Conservation (phyloP, 2,329 filamentous ascomycete genomes). For the Trichoderma arundinaceum region DNA sequence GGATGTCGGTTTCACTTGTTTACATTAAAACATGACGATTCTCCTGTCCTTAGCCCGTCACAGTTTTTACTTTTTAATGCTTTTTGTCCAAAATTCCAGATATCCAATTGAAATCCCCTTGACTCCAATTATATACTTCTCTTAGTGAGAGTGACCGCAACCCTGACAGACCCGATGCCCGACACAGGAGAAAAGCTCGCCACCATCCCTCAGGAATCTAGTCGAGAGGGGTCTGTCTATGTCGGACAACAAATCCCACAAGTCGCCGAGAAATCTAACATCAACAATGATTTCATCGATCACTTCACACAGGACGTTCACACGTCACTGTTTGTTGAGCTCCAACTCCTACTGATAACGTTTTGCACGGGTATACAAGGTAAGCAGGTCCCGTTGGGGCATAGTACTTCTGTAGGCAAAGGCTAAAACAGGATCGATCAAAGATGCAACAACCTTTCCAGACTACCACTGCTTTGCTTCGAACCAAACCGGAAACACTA, state of each 20-base stretch:
- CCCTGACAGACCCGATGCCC: conserved; percentile 3
- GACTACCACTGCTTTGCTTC: conserved; percentile 68
- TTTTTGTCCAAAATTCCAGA: not conserved
- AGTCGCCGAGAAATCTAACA: not conserved
- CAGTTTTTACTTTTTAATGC: not conserved
- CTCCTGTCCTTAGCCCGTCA: not conserved
- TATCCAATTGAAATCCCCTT: not conserved
- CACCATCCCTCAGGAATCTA: conserved; percentile 12
- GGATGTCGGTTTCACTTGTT: conserved; percentile 28
- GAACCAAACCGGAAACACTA: conserved; percentile 70
- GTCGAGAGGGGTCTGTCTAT: conserved; percentile 23
- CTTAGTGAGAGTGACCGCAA: not conserved
- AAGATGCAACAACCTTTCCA: conserved; percentile 64
- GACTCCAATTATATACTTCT: not conserved
- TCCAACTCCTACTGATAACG: conserved; percentile 54
- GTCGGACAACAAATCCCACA: conserved; percentile 11
- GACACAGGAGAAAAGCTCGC: conserved; percentile 6
- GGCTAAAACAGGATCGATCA: not conserved
- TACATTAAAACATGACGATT: conserved; percentile 16
- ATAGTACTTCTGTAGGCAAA: not conserved
- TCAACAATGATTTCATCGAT: not conserved
- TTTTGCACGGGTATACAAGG: conserved; percentile 60
- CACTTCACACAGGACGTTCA: conserved; percentile 44
- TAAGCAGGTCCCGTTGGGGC: conserved; percentile 32
- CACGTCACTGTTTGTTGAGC: conserved; percentile 50